Conservation (phyloP, 371 early-diverging fungal genomes). For the Rhizopus sp. region DNA sequence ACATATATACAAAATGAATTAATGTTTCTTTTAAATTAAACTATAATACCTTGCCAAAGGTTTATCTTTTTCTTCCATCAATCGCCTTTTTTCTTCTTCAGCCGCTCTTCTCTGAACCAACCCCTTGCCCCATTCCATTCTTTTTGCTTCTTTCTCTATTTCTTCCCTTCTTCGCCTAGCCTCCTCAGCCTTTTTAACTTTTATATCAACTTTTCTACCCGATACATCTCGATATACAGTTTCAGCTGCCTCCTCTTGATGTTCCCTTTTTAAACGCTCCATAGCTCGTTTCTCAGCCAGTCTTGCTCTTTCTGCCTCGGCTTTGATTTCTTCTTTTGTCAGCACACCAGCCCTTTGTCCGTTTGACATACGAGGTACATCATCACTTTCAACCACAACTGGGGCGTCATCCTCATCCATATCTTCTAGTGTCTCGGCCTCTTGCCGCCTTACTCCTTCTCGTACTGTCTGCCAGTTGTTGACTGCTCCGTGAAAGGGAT, state of each 20-base stretch:
- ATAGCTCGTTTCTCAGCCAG: constrained; percentile 35
- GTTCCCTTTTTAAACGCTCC: constrained; percentile 32
- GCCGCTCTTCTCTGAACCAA: constrained; percentile 66
- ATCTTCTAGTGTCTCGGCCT: constrained; percentile 39
- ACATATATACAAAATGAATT: neutral
- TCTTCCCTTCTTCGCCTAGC: constrained; percentile 55
- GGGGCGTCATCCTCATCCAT: constrained; percentile 55
- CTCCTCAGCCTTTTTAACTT: constrained; percentile 62
- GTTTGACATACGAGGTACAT: constrained; percentile 50
- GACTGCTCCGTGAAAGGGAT: constrained; percentile 37
- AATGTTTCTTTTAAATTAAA: neutral
- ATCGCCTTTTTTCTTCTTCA: constrained; percentile 45
- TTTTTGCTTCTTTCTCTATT: constrained; percentile 64
- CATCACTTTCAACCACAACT: constrained; percentile 43
- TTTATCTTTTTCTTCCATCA: constrained; percentile 61
- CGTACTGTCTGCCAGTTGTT: constrained; percentile 54
- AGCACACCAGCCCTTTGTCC: constrained; percentile 61
- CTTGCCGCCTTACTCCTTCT: constrained; percentile 34
- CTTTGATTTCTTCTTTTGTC: constrained; percentile 49
- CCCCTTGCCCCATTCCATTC: constrained; percentile 81
- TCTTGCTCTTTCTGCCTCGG: constrained; percentile 50
- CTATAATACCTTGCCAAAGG: constrained; percentile 61
- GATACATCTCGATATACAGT: constrained; percentile 78
- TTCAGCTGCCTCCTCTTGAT: constrained; percentile 59
- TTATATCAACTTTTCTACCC: constrained; percentile 76